A percentile compares a stretch with the other conserved stretches of the same genome.
Conservation (phyloP, 768 basidiomycete species). For the Termitomyces eurrhizus region DNA sequence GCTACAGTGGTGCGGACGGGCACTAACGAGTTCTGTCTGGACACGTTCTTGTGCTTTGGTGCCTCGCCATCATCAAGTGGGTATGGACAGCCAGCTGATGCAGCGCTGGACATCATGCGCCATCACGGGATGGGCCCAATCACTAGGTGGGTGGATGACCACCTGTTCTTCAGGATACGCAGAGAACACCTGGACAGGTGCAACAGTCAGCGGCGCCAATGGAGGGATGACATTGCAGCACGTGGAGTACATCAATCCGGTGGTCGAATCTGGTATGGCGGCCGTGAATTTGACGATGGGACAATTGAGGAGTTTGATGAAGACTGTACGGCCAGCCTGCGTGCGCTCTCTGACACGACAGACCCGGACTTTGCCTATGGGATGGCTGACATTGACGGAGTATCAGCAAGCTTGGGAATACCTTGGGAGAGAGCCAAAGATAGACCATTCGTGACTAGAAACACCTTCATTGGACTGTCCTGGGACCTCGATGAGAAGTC, state of each 20-base stretch:
- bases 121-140: constrained; percentile 19
- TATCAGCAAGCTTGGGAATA: constrained; percentile 15
- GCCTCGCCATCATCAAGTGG: not conserved
- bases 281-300: no score
- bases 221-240: fast-evolving
- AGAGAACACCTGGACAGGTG: constrained; percentile 8
- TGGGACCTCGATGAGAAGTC: not conserved
- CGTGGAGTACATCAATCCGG: not conserved
- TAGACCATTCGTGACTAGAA: not conserved
- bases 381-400: constrained; percentile 13
- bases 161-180: constrained; percentile 18
- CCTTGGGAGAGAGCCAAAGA: constrained; percentile 8
- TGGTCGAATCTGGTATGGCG: no score
- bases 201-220: fast-evolving
- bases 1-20: constrained; percentile 2
- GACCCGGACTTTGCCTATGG: not conserved
- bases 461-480: not conserved
- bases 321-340: no score
- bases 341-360: no score
- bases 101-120: constrained; percentile 19
- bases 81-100: no score
- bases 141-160: constrained; percentile 24
- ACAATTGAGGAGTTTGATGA: no score
- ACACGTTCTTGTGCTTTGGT: not conserved
- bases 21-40: not conserved